phyloP scores from a whole-genome alignment of 371 early-diverging fungal species.

The Mortierella sp. region DNA sequence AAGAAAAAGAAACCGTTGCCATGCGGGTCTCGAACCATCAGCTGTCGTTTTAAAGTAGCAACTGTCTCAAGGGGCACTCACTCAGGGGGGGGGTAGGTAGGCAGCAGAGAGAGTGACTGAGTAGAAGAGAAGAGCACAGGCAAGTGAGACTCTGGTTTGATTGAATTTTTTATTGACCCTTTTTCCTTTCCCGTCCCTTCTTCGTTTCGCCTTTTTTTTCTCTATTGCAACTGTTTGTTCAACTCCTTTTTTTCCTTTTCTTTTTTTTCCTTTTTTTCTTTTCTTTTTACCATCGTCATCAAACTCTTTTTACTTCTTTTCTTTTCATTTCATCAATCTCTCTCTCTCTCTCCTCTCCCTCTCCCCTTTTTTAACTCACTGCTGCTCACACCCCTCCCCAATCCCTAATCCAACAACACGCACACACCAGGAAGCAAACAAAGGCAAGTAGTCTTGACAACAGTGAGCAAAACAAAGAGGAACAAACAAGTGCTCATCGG shows the following conservation, averaged over 20 bases:
- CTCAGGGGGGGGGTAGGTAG: neutral
- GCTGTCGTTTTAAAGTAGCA: neutral
- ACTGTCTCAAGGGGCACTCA: no score
- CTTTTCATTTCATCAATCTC: neutral
- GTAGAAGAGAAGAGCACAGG: neutral
- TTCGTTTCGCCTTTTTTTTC: neutral
- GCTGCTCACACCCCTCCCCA: neutral
- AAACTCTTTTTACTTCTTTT: neutral
- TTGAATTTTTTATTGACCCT: neutral
- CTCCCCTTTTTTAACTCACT: neutral
- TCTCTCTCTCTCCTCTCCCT: no score
- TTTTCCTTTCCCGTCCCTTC: neutral
- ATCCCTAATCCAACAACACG: neutral
- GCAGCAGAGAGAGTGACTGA: neutral
- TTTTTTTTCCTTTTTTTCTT: neutral
- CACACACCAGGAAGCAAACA: neutral
- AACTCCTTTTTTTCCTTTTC: neutral
- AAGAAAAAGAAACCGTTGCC: neutral
- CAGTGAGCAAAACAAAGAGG: neutral
- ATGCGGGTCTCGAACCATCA: slow-evolving; percentile 11
- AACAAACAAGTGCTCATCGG: no score
- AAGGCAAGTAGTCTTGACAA: neutral
- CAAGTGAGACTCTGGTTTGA: neutral
- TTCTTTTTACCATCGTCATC: neutral
- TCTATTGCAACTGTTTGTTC: no score